Evolutionary conservation across 305 asterid species (phyloP), one percentile per base, ranked within the genome.

Genomic region (Rubia tinctorum): DNA sequence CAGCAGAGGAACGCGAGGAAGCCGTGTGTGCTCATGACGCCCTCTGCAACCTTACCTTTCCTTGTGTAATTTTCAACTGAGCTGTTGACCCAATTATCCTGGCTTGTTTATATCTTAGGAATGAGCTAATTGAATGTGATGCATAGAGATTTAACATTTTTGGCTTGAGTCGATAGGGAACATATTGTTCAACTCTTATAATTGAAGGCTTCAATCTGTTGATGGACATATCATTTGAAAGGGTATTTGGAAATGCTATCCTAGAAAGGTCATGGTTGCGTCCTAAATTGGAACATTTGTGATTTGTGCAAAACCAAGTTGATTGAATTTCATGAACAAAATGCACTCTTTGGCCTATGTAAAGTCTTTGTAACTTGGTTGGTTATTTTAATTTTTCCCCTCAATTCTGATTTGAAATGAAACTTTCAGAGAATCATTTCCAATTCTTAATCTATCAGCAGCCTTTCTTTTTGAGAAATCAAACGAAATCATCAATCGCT

Each of bases 1-100:
- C 77, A 39, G 56, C 86, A 65, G 87, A 87, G 74, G 74, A 73
- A 34, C 49, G 77, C 10, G 66, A 68, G 40, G 68, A 62, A 62
- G 78, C 37, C 76, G 79, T 0, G 66, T 74, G 43, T 78, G 73
- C 73, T 78, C 62, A 11, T 74, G 66, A 75, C 73, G 23, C 44
- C 66, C 43, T 43, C 55, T 11, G 40, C 30, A 30, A 30, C 34
- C 34, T 6, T 15, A 47, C 14, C 56, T 51, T 68, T 45, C 15
- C 7, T 53, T 53, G 59, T 53, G 23, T 53, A 17, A 17, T 2
- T 27, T 49, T 60, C 18, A 66, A 27, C 53, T 59, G 40, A 20
- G 22, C 40, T n/a, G 66, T 66, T 70, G 64, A 58, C 12, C 51
- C 66, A 23, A 45, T 63, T 18, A 30, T 27, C 45, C 45, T 56